Base-by-base conservation (phyloP, 192 early-diverging fungal genomes). In the Obelidium mucronatum region DNA sequence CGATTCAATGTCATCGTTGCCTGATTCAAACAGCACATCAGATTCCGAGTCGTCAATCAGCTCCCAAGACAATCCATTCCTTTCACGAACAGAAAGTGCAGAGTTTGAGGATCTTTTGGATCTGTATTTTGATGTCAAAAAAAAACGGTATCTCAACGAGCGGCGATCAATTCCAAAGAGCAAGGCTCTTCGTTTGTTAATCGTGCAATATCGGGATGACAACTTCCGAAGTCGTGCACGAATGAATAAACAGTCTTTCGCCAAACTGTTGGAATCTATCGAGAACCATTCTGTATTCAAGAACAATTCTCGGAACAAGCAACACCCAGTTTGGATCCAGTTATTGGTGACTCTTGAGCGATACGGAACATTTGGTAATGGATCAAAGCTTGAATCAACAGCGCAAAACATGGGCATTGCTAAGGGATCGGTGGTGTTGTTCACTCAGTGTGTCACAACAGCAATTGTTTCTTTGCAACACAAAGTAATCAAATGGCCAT, bases 281-380 rank as follows among this genome's bases (percentile, higher is more conserved):
- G 30, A 33, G 42, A 2, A 56, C 42, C 55, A 63, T 63, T 30
- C 71, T 73, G 71, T 73, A 24, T 73, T 73, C 31, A 0, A 30
- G 13, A 73, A 73, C 36, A 33, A 73, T 44, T 73, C 56, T 5
- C 35, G 15, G 5, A 73, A 73, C 37, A 61, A 15, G 1, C 71
- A 73, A 31, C 17, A 19, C 37, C 71, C 56, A 2, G 67, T 69
- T 52, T 69, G 67, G 67, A 39, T 61, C 30, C 71, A 73, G 30
- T 19, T 60, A 5, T 15, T 60, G 15, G 36, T 73, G 11, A 35
- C 70, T 1, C 26, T 73, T 0, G 56, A 73, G 33, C 24, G 56
- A 62, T 42, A 34, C 11, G 40, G 71, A 36, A 63, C 24, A 3
- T 58, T n/a, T 48, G 36, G 71, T 24, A 73, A 19, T 5, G 53